These are phyloP conservation scores for Rasamsonia emersonii DNA, from an alignment of 2,329 filamentous ascomycete genomes.

Conservation along the genomic window DNA sequence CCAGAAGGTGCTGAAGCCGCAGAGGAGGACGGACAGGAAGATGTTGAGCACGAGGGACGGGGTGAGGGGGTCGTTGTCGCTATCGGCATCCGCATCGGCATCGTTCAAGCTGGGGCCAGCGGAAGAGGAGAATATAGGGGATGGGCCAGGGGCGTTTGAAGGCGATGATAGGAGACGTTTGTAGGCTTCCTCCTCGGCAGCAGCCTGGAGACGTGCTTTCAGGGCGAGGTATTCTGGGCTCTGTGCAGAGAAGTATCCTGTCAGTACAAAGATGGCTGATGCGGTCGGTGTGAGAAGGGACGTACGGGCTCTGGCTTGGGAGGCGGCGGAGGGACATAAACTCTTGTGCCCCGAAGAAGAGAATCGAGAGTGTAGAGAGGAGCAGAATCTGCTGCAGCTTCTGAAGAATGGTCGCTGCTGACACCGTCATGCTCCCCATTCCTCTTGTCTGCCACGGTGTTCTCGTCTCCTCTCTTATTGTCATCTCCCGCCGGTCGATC, in stretches of 20 bases:
- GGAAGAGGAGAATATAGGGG: conserved; percentile 44
- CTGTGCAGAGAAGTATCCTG: conserved; percentile 32
- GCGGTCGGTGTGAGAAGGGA: conserved; percentile 8
- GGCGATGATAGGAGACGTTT: conserved; percentile 66
- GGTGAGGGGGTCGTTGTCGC: conserved; percentile 32
- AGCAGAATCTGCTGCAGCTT: conserved; percentile 12
- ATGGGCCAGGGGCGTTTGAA: conserved; percentile 46
- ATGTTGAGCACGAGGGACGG: conserved; percentile 74
- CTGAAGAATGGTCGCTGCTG: neutral
- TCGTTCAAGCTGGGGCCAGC: conserved; percentile 38
- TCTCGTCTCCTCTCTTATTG: conserved; percentile 17
- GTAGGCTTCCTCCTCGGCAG: conserved; percentile 77
- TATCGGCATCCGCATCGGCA: conserved; percentile 35
- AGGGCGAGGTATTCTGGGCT: conserved; percentile 75
- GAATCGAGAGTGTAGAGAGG: conserved; percentile 51
- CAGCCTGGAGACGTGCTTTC: conserved; percentile 74
- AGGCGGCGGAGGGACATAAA: conserved; percentile 73
- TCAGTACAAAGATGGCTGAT: neutral
- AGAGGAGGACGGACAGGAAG: conserved; percentile 71
- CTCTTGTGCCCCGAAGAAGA: conserved; percentile 60
- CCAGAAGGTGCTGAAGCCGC: conserved; percentile 40
- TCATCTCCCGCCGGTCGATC: neutral
- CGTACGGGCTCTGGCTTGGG: conserved; percentile 69
- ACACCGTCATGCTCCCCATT: conserved; percentile 1
- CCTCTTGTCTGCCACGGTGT: conserved; percentile 7